phyloP scores from a whole-genome alignment of 2,329 filamentous ascomycete species.

The Trichophyton schoenleinii region DNA sequence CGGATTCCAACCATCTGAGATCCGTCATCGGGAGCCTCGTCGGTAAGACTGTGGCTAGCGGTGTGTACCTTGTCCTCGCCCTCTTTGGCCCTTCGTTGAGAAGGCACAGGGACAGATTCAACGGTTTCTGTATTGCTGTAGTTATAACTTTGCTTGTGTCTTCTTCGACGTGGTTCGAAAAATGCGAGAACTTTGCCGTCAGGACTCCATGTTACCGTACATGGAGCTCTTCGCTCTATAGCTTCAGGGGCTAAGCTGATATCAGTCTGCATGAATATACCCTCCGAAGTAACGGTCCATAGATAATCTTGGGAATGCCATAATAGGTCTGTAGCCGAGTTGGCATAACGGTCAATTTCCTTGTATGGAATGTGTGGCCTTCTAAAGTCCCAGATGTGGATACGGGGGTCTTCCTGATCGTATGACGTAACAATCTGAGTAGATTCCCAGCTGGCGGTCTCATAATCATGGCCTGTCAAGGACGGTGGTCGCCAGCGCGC shows the following conservation, averaged over 20 bases:
- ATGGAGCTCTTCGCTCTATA: conserved; percentile 45
- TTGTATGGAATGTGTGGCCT: conserved; percentile 50
- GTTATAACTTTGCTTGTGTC: conserved; percentile 25
- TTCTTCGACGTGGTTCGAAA: conserved; percentile 39
- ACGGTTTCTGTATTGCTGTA: conserved; percentile 26
- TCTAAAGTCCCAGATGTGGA: conserved; percentile 54
- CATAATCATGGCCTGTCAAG: conserved; percentile 41
- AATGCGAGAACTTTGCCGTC: conserved; percentile 45
- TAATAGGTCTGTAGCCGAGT: conserved; percentile 46
- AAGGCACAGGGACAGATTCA: conserved; percentile 2
- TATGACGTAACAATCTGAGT: conserved; percentile 52
- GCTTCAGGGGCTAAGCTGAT: conserved; percentile 47
- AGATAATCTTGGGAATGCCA: conserved; percentile 53
- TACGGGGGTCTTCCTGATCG: conserved; percentile 46
- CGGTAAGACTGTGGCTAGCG: conserved; percentile 39
- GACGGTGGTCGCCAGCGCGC: conserved; percentile 51
- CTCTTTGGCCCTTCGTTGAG: conserved; percentile 27
- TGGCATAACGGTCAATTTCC: conserved; percentile 45
- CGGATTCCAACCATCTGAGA: conserved; percentile 40
- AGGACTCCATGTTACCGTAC: conserved; percentile 46
- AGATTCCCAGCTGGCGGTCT: conserved; percentile 44
- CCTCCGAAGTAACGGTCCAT: conserved; percentile 52
- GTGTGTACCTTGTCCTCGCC: conserved; percentile 36
- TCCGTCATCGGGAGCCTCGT: conserved; percentile 46
- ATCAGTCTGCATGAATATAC: conserved; percentile 51